Base-by-base conservation (phyloP, 176 grass and related monocot species). In the barley (Hordeum vulgare) region DNA sequence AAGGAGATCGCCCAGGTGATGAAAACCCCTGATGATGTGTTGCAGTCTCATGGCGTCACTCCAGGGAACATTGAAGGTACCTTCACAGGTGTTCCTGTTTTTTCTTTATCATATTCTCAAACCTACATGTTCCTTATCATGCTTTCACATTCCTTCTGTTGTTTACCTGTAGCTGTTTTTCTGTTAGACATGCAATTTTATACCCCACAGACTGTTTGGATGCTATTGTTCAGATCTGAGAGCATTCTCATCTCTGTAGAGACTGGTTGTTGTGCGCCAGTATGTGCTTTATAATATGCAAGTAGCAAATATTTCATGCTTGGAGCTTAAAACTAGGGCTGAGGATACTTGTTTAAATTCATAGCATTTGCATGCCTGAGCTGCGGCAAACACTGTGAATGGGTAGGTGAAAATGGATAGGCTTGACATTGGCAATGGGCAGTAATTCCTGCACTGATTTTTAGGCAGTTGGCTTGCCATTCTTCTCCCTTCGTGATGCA, bases 1-100 rank as follows among this genome's bases (percentile, higher is more conserved):
- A 94, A 99, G 78, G 93, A 99, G 85, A 99, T 99, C 11, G 90
- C 87, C 6, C 89, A 81, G 44, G 96, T 99, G 72, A 96, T 99
- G 96, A 90, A 61, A 76, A 99, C 96, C 70, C 96, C 96, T 5
- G 89, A 94, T 42, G 83, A 96, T 73, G 89, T 99, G 69, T 54
- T 96, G 31, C 66, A 90, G 25, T 80, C 93, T 14, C 96, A 96
- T 35, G 93, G 96, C 0, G 85, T 96, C 0, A 96, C 89, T 33
- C 80, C 85, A 1, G 87, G 86, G 25, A 93, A 96, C 82, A 92
- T 99, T 5, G 85, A 92, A 92, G 90, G 93, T 92, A 81, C 47
- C 8, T 26, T 65, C 33, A 60, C 69, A 33, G 39, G 8, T 25
- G 10, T 41, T 57, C 1, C 3, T 18, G 0, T 61, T 17, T 37